phyloP scores from a whole-genome alignment of 441 rosid genomes.

The Arabidopsis hybrid region DNA sequence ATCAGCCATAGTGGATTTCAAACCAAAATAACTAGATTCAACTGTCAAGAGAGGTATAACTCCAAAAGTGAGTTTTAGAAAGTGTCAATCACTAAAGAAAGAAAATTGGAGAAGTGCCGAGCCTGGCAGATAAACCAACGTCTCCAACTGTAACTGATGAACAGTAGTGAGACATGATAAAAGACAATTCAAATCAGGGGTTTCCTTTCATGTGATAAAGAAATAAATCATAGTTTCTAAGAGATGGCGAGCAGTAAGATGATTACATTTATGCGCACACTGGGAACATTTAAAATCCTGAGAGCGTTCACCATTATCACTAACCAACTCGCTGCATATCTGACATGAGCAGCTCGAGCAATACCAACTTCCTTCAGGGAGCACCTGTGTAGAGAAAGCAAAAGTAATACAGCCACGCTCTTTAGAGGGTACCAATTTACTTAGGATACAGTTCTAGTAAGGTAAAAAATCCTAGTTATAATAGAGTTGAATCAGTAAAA shows the following conservation, averaged over 20 bases:
- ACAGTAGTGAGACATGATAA: background rate
- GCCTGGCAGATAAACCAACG: conserved; percentile 27
- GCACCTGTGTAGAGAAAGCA: conserved; percentile 59
- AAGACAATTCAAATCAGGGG: conserved; percentile 21
- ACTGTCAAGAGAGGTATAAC: conserved; percentile 23
- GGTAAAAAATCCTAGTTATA: conserved; percentile 7
- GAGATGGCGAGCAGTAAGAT: conserved; percentile 25
- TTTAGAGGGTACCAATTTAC: conserved; percentile 18
- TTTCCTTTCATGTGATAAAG: conserved; percentile 14
- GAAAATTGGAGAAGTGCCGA: conserved; percentile 20
- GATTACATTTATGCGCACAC: conserved; percentile 92
- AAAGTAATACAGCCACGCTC: conserved; percentile 29
- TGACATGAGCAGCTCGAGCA: conserved; percentile 91
- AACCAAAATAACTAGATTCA: conserved; percentile 14
- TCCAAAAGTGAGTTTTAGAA: conserved; percentile 13
- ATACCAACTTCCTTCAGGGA: conserved; percentile 95
- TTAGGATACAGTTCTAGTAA: conserved; percentile 22
- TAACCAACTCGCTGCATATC: conserved; percentile 78
- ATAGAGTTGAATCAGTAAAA: background rate
- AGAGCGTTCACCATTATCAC: conserved; percentile 52
- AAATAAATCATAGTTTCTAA: conserved; percentile 17
- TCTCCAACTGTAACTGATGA: conserved; percentile 21
- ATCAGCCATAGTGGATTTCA: conserved; percentile 29
- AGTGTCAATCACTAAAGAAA: conserved; percentile 29
- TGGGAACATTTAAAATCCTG: conserved; percentile 77